Evolutionary conservation across 441 rosid species (phyloP).

Genomic region (Kokia cookei): DNA sequence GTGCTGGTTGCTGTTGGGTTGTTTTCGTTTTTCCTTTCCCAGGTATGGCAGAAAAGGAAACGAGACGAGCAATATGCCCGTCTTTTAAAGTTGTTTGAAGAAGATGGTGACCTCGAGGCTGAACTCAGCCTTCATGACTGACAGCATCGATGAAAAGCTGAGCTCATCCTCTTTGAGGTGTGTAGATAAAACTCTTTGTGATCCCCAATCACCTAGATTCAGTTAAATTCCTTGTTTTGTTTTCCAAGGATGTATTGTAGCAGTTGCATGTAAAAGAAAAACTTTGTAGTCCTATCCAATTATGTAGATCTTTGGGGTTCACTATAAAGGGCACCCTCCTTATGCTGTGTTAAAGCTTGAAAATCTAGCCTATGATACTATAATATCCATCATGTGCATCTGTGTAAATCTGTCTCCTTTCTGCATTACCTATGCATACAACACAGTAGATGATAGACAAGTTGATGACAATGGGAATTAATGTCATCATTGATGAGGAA

Average conservation of each 20-base stretch:
- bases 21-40: slow-evolving; percentile 63
- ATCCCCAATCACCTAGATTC: background rate
- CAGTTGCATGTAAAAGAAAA: background rate
- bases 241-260: background rate
- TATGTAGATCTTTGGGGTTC: background rate
- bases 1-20: slow-evolving; percentile 46
- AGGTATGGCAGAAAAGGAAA: slow-evolving; percentile 95
- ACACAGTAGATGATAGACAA: background rate
- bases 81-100: slow-evolving; percentile 90
- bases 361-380: background rate
- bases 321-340: background rate
- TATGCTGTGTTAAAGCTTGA: background rate
- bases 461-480: background rate
- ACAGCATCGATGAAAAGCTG: slow-evolving; percentile 11
- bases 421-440: background rate
- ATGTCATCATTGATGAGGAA: background rate
- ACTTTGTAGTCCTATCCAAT: background rate
- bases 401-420: background rate
- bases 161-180: slow-evolving; percentile 8
- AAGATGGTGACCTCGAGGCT: slow-evolving; percentile 96
- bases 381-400: background rate
- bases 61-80: slow-evolving; percentile 95
- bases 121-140: slow-evolving; percentile 94
- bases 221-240: background rate
- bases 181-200: background rate